Evolutionary conservation across 2,329 filamentous ascomycete genomes (phyloP).

Genomic region (Aspergillus phoenicis): DNA sequence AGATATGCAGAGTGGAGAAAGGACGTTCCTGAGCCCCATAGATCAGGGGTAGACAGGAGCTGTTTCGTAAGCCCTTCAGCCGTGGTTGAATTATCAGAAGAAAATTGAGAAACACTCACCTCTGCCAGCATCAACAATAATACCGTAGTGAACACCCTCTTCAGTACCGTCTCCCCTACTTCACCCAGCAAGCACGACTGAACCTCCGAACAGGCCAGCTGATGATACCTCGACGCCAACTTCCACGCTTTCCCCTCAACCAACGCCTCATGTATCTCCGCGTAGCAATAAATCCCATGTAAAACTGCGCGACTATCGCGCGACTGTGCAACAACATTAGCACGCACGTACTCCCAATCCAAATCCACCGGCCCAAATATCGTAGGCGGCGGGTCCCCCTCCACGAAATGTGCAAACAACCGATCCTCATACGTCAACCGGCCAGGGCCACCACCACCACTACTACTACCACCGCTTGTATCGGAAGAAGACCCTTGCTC

Average conservation of each 20-base stretch:
- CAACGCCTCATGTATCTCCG: constrained; percentile 35
- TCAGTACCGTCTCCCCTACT: constrained; percentile 27
- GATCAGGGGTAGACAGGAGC: constrained; percentile 33
- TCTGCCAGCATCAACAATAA: constrained; percentile 42
- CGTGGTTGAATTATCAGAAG: neutral
- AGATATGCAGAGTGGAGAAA: constrained; percentile 37
- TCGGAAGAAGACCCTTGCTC: neutral
- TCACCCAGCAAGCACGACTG: constrained; percentile 32
- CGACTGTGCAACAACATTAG: constrained; percentile 29
- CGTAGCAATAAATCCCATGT: constrained; percentile 38
- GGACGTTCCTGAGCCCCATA: constrained; percentile 30
- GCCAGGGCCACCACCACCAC: no score
- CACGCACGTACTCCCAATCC: constrained; percentile 37
- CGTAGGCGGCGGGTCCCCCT: constrained; percentile 32
- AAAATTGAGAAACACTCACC: constrained; percentile 23
- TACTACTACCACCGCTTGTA: neutral
- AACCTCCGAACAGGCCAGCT: constrained; percentile 33
- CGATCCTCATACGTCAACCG: constrained; percentile 31
- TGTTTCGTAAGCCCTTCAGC: constrained; percentile 14
- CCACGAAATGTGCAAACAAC: constrained; percentile 33
- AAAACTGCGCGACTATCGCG: constrained; percentile 29
- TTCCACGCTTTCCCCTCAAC: constrained; percentile 31
- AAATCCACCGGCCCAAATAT: constrained; percentile 35
- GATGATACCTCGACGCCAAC: constrained; percentile 35
- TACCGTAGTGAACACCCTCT: constrained; percentile 32